phyloP scores from a whole-genome alignment of 2,329 filamentous ascomycete species.

The Alternaria atra region DNA sequence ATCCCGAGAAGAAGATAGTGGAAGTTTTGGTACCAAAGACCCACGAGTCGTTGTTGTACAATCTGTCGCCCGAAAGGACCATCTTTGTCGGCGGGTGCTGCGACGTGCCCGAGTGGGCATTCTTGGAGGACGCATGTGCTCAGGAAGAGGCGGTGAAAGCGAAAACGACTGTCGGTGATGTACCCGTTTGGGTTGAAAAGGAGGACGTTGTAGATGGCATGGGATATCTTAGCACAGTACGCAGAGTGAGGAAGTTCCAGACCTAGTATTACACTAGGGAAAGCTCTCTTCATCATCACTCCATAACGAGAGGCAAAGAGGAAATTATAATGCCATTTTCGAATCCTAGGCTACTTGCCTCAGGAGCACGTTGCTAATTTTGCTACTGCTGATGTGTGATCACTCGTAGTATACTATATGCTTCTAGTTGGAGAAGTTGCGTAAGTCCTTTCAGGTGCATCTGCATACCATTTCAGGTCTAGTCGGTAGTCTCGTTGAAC shows the following conservation, averaged over 20 bases:
- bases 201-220: constrained; percentile 32
- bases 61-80: constrained; percentile 37
- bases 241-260: constrained; percentile 45
- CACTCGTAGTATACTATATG: too few species aligned
- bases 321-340: neutral
- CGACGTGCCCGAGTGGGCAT: constrained; percentile 48
- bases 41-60: constrained; percentile 33
- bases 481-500: neutral
- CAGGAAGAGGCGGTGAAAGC: neutral
- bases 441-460: too few species aligned
- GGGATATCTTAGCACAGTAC: constrained; percentile 41
- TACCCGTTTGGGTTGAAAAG: constrained; percentile 33
- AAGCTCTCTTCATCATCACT: neutral
- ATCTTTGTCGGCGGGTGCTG: constrained; percentile 45
- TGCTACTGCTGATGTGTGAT: neutral
- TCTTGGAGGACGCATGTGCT: constrained; percentile 41
- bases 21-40: constrained; percentile 72
- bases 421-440: too few species aligned
- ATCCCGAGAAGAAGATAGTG: constrained; percentile 62
- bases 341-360: neutral
- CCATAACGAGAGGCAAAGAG: neutral
- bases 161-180: neutral
- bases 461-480: neutral
- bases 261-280: constrained; percentile 3
- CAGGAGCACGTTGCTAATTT: neutral